These are phyloP conservation scores for Sporothrix schenckii DNA, from an alignment of 2,329 filamentous ascomycete species.

Conservation along the genomic window DNA sequence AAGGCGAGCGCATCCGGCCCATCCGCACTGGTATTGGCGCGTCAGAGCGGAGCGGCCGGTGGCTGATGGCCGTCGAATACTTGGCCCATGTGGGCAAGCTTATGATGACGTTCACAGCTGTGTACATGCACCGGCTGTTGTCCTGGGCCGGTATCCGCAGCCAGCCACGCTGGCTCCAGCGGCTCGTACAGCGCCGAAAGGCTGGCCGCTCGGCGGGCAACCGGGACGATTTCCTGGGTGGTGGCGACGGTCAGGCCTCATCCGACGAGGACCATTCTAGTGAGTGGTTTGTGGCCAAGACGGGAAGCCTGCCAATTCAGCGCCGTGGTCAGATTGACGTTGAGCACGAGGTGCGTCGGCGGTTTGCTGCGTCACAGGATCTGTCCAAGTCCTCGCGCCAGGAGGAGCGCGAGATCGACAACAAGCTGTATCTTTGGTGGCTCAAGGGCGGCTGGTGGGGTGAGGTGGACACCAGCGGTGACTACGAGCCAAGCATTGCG, in stretches of 20 bases:
- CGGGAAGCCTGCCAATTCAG: constrained; percentile 54
- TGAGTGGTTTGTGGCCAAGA: constrained; percentile 38
- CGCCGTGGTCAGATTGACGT: constrained; percentile 59
- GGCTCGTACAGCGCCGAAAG: constrained; percentile 52
- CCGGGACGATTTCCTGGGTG: constrained; percentile 38
- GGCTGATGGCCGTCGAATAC: constrained; percentile 76
- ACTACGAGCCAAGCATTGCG: constrained; percentile 65
- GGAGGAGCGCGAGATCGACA: constrained; percentile 70
- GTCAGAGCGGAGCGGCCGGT: constrained; percentile 74
- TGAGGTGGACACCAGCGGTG: constrained; percentile 75
- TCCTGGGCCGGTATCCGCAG: constrained; percentile 61
- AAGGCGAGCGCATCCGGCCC: constrained; percentile 48
- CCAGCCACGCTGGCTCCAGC: constrained; percentile 66
- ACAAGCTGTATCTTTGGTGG: constrained; percentile 82
- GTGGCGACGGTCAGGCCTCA: constrained; percentile 34
- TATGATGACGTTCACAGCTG: constrained; percentile 60
- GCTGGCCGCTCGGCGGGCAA: constrained; percentile 34
- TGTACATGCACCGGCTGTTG: constrained; percentile 58
- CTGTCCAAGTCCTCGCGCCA: constrained; percentile 20
- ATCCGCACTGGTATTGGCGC: constrained; percentile 72
- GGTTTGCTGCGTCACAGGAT: constrained; percentile 48
- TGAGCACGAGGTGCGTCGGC: constrained; percentile 73
- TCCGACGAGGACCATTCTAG: constrained; percentile 31
- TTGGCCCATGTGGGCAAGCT: constrained; percentile 73
- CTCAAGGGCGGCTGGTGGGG: constrained; percentile 83